Percentiles rank a stretch among this genome's conserved stretches.
These are phyloP conservation scores for Chrysosporium queenslandicum DNA, from an alignment of 2,329 filamentous ascomycete genomes.

Conservation along the genomic window DNA sequence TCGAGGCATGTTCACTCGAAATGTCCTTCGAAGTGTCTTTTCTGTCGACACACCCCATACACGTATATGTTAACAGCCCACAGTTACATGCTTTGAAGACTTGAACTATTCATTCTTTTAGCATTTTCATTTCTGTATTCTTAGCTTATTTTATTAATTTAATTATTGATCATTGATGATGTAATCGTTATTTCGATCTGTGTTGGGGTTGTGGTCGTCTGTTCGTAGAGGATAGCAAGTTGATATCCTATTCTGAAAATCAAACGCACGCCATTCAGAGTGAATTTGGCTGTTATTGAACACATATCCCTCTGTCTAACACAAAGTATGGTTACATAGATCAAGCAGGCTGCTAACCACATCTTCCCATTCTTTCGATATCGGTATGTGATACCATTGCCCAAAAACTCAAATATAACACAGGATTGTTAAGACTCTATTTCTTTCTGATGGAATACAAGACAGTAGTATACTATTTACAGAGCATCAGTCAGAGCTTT, in stretches of 20 bases:
- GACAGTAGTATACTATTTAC: constrained; percentile 54
- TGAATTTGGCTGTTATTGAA: no score
- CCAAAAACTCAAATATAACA: not conserved
- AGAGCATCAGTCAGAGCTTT: constrained; percentile 93
- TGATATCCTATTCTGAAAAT: no score
- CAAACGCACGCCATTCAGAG: no score
- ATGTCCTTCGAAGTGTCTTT: not conserved
- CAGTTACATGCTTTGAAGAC: not conserved
- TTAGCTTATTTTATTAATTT: constrained; percentile 5
- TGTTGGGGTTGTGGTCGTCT: no score
- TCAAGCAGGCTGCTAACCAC: not conserved
- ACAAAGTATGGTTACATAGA: not conserved
- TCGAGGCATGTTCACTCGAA: not conserved
- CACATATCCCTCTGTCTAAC: not conserved
- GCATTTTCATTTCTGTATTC: constrained; percentile 5
- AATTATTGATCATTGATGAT: constrained; percentile 7
- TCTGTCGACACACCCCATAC: not conserved
- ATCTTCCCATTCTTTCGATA: not conserved
- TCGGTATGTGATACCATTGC: not conserved
- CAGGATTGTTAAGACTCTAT: constrained; percentile 7
- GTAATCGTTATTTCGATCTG: not conserved
- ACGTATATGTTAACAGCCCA: not conserved
- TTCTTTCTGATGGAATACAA: constrained; percentile 12
- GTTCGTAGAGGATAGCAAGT: no score
- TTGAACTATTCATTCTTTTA: constrained; percentile 8